Evolutionary conservation across 352 stramenopile genomes (phyloP), one percentile per base, ranked within the genome.

Genomic region (Phytophthora niederhauseri): DNA sequence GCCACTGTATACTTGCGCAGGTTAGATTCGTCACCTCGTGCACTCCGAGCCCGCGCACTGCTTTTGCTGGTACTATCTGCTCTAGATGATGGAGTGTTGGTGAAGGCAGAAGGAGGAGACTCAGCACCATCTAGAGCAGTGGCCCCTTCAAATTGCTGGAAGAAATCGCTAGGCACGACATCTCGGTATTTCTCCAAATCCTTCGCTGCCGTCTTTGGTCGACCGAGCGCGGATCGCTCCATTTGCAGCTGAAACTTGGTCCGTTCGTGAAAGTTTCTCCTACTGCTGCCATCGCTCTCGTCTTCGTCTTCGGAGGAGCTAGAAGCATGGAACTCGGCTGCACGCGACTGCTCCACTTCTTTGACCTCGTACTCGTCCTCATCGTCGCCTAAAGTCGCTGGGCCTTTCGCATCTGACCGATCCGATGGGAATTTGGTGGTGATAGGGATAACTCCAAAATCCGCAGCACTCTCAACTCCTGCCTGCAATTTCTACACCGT

Each of bases 281-380:
- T 57, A 19, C 55, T 52, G n/a, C 41, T 62, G 14, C 50, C 36
- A n/a, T 66, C 66, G 56, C 53, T 67, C 15, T 77, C 66, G 0
- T 79, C 70, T 0, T 82, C 78, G 0, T 74, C 76, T n/a, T 85
- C 78, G 0, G 81, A 87, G 0, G 84, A 89, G 57, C 82, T 90
- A 1, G 81, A 90, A 0, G 70, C 63, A 43, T 89, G 65, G 48
- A 91, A 88, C 64, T 92, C 81, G 34, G 79, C 73, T 17, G 77
- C 75, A 41, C 81, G 78, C 22, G 85, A 72, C 36, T 82, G 72
- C 45, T 94, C 79, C 7, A 67, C 28, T 53, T 92, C 81, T 62
- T 78, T 79, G 0, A 68, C 70, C 64, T 89, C 79, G 53, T 94
- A 94, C 24, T 94, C 84, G 3, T 80, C 82, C 22, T 80, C 70